Percentiles rank a stretch among this genome's conserved stretches.
Conservation (phyloP, 2,329 filamentous ascomycete genomes). For the Nemania bipapillata region DNA sequence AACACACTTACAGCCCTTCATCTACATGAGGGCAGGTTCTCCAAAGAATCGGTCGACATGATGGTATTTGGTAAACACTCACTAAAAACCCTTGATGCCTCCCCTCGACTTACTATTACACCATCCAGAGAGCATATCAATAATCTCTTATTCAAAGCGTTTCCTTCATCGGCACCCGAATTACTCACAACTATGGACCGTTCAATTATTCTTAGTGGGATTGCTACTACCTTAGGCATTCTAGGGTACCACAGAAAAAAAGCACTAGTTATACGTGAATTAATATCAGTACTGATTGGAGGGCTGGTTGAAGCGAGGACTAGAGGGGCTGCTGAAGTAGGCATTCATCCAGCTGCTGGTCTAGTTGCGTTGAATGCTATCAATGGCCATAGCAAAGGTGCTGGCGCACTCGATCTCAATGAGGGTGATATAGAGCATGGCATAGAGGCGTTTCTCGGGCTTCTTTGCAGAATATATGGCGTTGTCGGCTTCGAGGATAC, state of each 20-base stretch:
- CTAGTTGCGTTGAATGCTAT: slow-evolving; percentile 75
- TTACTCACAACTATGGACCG: slow-evolving; percentile 78
- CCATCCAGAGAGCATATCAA: slow-evolving; percentile 73
- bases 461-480: slow-evolving; percentile 72
- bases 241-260: slow-evolving; percentile 89
- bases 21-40: slow-evolving; percentile 70
- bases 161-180: slow-evolving; percentile 74
- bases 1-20: slow-evolving; percentile 76
- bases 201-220: slow-evolving; percentile 82
- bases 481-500: slow-evolving; percentile 64
- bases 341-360: slow-evolving; percentile 91
- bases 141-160: slow-evolving; percentile 73
- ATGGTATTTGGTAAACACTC: slow-evolving; percentile 72
- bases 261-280: slow-evolving; percentile 85
- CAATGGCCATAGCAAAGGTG: slow-evolving; percentile 61
- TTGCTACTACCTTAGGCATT: slow-evolving; percentile 83
- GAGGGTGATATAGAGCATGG: slow-evolving; percentile 74
- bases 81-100: slow-evolving; percentile 61
- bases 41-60: slow-evolving; percentile 69
- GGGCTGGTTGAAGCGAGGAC: slow-evolving; percentile 91
- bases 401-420: slow-evolving; percentile 68
- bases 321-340: slow-evolving; percentile 92
- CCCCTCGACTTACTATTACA: slow-evolving; percentile 65
- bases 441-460: slow-evolving; percentile 70
- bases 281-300: slow-evolving; percentile 83